These are phyloP conservation scores for Pulveroboletus sp. DNA, from an alignment of 768 basidiomycete species.

Conservation along the genomic window DNA sequence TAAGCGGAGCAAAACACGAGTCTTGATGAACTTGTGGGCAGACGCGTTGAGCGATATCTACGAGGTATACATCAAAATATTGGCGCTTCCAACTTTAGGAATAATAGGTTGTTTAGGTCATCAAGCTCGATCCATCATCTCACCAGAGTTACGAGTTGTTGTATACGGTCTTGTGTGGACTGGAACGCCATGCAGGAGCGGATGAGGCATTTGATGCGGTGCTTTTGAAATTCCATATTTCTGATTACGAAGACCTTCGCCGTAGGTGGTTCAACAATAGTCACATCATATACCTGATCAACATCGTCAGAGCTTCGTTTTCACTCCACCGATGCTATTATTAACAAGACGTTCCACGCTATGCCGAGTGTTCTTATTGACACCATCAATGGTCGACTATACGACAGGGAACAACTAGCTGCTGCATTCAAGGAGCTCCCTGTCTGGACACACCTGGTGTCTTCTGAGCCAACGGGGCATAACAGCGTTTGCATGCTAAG, in stretches of 20 bases:
- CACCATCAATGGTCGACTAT: constrained; percentile 2
- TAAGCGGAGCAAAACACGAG: not conserved
- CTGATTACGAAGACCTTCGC: not conserved
- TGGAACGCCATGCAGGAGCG: not conserved
- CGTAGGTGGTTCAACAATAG: constrained; percentile 1
- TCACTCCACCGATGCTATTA: constrained; percentile 1
- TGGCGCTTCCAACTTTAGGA: not conserved
- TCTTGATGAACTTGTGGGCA: not conserved
- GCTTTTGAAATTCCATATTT: constrained; percentile 1
- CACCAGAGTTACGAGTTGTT: not conserved
- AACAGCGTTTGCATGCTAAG: constrained; percentile 3
- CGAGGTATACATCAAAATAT: not conserved
- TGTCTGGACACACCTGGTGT: not conserved
- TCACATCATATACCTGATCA: not conserved
- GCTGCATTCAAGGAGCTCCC: constrained; percentile 5
- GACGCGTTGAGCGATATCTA: constrained; percentile 2
- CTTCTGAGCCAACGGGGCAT: constrained; percentile 1
- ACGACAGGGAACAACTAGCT: constrained; percentile 8
- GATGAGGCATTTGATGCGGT: not conserved
- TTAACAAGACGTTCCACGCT: not conserved
- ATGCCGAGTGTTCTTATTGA: constrained; percentile 10
- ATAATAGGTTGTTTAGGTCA: not conserved
- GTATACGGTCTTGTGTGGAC: constrained; percentile 1
- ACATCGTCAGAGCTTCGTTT: not conserved
- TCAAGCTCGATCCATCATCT: constrained; percentile 2